Base-by-base conservation (phyloP, 306 rosid species). In the Mimosa bimucronata region DNA sequence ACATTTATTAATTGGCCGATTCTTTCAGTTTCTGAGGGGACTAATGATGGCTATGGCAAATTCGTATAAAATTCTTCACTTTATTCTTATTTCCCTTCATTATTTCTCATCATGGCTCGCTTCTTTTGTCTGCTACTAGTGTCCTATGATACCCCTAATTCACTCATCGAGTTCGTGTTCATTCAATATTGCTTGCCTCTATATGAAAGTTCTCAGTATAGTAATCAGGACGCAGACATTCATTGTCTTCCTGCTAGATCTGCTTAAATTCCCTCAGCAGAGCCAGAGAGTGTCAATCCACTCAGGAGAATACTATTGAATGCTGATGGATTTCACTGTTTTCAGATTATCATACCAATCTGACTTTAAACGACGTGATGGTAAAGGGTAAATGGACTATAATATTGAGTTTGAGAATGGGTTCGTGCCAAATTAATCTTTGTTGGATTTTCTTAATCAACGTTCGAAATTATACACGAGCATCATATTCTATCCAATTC, bases 1-100 rank as follows among this genome's bases (percentile, higher is more conserved):
- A 15, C 67, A 34, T 18, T 71, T 79, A 58, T 83, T 80, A 68
- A 61, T 44, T 83, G 85, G 79, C 87, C 64, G n/a, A 74, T 86
- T 83, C 89, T 70, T 70, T 83, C 83, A 69, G 75, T 69, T 83
- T 60, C 70, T 78, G 31, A 80, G 83, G 29, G 30, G 45, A 37
- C 25, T 45, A 28, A 64, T 83, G 48, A 77, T 80, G 46, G 7
- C 71, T 74, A 62, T 37, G 66, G 57, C 67, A 12, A 55, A 28
- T 5, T 12, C 34, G 3, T 26, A 61, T 78, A 65, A 68, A 50
- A 41, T 40, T 73, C 28, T 55, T 64, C 66, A 61, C 34, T 52
- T 60, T 7, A 30, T 21, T 57, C 67, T 79, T 66, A 76, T 55
- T 61, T 74, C 64, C 0, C 57, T 42, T 5, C 10, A 9, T 67